These are phyloP conservation scores for Irpex sp. DNA, from an alignment of 1,284 basidiomycete species.

Conservation along the genomic window DNA sequence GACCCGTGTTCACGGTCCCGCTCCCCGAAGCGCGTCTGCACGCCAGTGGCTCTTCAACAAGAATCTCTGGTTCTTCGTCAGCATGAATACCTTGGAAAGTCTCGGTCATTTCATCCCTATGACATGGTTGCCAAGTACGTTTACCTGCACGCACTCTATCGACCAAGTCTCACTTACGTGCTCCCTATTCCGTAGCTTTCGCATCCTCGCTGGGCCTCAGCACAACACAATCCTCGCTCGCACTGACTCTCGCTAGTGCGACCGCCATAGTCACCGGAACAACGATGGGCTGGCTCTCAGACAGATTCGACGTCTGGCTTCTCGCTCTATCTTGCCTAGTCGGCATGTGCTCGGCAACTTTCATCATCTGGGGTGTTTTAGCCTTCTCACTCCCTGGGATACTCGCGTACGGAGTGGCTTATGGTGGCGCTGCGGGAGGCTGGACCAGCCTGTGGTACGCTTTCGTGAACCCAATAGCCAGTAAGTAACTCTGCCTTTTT, in stretches of 20 bases:
- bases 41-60: no score
- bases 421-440: constrained; percentile 44
- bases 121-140: no score
- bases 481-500: constrained; percentile 24
- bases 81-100: no score
- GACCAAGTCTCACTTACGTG: no score
- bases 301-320: constrained; percentile 43
- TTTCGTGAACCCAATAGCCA: constrained; percentile 39
- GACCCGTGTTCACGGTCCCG: no score
- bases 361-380: constrained; percentile 48
- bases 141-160: no score
- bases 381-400: constrained; percentile 42
- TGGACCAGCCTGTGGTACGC: constrained; percentile 45
- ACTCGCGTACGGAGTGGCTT: constrained; percentile 40
- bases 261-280: constrained; percentile 41
- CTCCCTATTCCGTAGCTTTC: no score
- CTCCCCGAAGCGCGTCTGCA: no score
- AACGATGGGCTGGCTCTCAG: constrained; percentile 42
- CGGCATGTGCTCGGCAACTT: constrained; percentile 38
- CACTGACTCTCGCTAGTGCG: constrained; percentile 24
- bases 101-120: no score
- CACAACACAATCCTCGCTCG: constrained; percentile 16
- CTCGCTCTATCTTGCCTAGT: constrained; percentile 38
- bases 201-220: no score
- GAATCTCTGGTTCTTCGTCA: no score